A percentile compares a stretch with the other conserved stretches of the same genome.
phyloP scores from a whole-genome alignment of 2,329 filamentous ascomycete genomes.

The Venturia asperata region DNA sequence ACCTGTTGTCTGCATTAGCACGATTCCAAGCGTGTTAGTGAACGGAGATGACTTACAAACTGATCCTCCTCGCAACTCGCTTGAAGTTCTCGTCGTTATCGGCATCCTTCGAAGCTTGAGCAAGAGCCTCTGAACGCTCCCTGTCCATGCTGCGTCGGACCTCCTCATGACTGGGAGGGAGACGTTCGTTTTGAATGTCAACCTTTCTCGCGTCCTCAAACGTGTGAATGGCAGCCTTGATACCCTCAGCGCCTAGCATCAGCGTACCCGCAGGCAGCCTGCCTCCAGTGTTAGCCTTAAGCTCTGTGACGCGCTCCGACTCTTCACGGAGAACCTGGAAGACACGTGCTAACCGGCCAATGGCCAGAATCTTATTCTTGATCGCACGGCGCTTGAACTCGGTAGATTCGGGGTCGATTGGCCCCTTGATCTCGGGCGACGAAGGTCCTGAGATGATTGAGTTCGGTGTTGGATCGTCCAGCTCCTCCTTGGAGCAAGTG shows the following conservation, averaged over 20 bases:
- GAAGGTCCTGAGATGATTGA: slow-evolving; percentile 63
- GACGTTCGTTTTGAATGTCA: slow-evolving; percentile 89
- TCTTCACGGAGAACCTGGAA: slow-evolving; percentile 98
- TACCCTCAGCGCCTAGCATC: slow-evolving; percentile 95
- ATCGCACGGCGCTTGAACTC: slow-evolving; percentile 94
- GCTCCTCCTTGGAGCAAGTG: slow-evolving; percentile 95
- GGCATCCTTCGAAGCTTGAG: slow-evolving; percentile 78
- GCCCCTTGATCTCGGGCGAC: slow-evolving; percentile 60
- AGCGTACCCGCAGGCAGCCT: slow-evolving; percentile 89
- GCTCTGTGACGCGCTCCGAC: slow-evolving; percentile 90
- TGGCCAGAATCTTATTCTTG: slow-evolving; percentile 99
- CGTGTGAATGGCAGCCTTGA: slow-evolving; percentile 94
- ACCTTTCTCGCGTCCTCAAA: slow-evolving; percentile 98
- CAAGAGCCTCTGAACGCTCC: slow-evolving; percentile 72
- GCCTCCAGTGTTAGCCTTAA: slow-evolving; percentile 93
- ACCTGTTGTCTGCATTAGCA: slow-evolving; percentile 4
- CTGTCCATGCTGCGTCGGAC: slow-evolving; percentile 76
- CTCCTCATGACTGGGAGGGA: slow-evolving; percentile 89
- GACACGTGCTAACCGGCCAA: slow-evolving; percentile 89
- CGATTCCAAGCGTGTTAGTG: neutral
- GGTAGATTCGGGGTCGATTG: slow-evolving; percentile 70
- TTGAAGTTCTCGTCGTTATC: slow-evolving; percentile 87
- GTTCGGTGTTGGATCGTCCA: slow-evolving; percentile 69
- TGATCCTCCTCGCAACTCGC: slow-evolving; percentile 80
- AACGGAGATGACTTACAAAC: slow-evolving; percentile 64